Conservation (phyloP, 148 eudicot species). For the Camellia japonica region DNA sequence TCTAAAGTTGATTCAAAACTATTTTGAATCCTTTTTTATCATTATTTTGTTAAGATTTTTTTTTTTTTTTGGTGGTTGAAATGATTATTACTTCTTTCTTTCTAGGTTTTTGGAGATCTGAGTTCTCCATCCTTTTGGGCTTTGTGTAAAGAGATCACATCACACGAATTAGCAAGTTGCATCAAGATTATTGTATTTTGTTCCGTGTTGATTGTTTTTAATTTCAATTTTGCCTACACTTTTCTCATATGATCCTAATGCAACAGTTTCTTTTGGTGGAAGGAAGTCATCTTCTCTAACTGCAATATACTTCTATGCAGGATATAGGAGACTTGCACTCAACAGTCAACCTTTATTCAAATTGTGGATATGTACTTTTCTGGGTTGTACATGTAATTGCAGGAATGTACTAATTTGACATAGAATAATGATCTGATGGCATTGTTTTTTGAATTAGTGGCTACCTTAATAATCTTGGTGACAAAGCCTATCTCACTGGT, state of each 20-base stretch:
- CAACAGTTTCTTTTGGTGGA: background rate
- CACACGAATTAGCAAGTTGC: background rate
- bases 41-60: background rate
- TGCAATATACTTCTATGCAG: background rate
- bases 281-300: background rate
- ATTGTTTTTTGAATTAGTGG: constrained; percentile 26
- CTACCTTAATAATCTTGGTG: constrained; percentile 22
- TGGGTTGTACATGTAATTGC: background rate
- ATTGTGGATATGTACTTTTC: background rate
- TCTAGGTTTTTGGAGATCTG: background rate
- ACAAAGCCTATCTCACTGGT: constrained; percentile 34
- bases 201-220: background rate
- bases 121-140: background rate
- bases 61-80: background rate
- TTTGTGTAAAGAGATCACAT: background rate
- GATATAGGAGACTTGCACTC: background rate
- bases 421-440: constrained; percentile 14
- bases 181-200: background rate
- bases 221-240: background rate
- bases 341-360: constrained; percentile 5
- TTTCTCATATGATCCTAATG: background rate
- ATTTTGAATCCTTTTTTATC: background rate
- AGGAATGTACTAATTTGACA: background rate
- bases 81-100: background rate
- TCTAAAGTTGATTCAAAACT: background rate